phyloP scores from a whole-genome alignment of 768 basidiomycete genomes.

The Hypholoma sublateritium region DNA sequence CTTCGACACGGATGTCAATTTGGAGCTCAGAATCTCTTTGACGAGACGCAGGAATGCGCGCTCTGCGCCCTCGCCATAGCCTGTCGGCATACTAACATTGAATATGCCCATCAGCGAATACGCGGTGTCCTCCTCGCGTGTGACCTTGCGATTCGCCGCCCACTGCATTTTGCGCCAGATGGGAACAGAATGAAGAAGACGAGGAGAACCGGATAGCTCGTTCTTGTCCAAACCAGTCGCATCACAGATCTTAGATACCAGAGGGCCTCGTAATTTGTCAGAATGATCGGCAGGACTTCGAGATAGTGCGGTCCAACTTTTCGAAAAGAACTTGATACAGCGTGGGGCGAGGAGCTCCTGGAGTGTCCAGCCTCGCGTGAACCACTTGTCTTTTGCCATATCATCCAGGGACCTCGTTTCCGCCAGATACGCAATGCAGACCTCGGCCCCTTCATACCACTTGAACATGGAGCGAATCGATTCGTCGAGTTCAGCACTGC shows the following conservation, averaged over 20 bases:
- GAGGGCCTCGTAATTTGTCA: not conserved
- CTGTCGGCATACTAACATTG: not conserved
- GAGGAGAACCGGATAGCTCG: not conserved
- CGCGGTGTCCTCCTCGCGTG: not conserved
- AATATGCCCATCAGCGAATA: conserved; percentile 5
- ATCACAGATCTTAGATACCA: not conserved
- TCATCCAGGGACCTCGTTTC: not conserved
- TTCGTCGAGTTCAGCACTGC: conserved; percentile 2
- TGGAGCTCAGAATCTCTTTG: not conserved
- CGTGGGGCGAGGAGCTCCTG: not conserved
- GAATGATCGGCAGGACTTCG: not conserved
- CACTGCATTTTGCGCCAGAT: conserved; percentile 3
- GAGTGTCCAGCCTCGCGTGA: conserved; percentile 1
- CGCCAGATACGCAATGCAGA: not conserved
- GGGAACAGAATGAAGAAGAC: not conserved
- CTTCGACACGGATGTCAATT: not conserved
- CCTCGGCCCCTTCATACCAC: not conserved
- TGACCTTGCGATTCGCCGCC: not conserved
- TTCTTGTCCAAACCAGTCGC: not conserved
- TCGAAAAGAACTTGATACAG: not conserved
- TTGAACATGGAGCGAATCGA: conserved; percentile 1
- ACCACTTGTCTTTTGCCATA: not conserved
- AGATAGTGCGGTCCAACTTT: not conserved
- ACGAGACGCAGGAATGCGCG: not conserved
- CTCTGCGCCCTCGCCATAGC: not conserved